These are phyloP conservation scores for Fusarium sp. DNA, from an alignment of 2,329 filamentous ascomycete species.

Conservation along the genomic window DNA sequence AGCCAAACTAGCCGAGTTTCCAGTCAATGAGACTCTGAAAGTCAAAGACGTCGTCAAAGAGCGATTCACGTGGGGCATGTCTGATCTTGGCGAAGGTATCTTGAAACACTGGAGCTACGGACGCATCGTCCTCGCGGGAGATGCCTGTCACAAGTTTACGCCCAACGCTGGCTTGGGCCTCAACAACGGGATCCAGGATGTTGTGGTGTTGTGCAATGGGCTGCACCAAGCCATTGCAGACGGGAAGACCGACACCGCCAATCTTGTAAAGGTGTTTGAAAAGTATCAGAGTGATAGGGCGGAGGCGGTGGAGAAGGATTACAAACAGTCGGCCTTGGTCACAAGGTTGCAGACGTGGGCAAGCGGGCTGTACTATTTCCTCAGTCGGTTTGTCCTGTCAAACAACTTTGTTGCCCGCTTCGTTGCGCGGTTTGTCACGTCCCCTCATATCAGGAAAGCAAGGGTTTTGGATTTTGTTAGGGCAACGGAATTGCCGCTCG, in stretches of 20 bases:
- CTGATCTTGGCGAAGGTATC: slow-evolving; percentile 50
- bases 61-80: slow-evolving; percentile 32
- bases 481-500: slow-evolving; percentile 6
- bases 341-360: slow-evolving; percentile 46
- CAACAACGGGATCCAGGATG: slow-evolving; percentile 34
- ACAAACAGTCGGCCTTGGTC: slow-evolving; percentile 19
- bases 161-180: slow-evolving; percentile 49
- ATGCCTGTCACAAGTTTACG: slow-evolving; percentile 51
- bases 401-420: slow-evolving; percentile 11
- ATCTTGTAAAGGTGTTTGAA: slow-evolving; percentile 28
- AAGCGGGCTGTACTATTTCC: slow-evolving; percentile 40
- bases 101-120: slow-evolving; percentile 43
- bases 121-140: slow-evolving; percentile 49
- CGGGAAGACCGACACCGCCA: neutral
- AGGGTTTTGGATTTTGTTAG: slow-evolving; percentile 37
- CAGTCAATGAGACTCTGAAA: slow-evolving; percentile 11
- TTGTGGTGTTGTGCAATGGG: neutral
- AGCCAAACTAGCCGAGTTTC: neutral
- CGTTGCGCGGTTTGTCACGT: slow-evolving; percentile 12
- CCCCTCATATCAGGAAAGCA: slow-evolving; percentile 18
- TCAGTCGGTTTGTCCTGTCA: slow-evolving; percentile 33
- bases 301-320: slow-evolving; percentile 23
- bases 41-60: slow-evolving; percentile 10
- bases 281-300: slow-evolving; percentile 34
- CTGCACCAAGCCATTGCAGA: neutral